Conservation (phyloP, 1,284 basidiomycete species). For the Coniophora puteana region DNA sequence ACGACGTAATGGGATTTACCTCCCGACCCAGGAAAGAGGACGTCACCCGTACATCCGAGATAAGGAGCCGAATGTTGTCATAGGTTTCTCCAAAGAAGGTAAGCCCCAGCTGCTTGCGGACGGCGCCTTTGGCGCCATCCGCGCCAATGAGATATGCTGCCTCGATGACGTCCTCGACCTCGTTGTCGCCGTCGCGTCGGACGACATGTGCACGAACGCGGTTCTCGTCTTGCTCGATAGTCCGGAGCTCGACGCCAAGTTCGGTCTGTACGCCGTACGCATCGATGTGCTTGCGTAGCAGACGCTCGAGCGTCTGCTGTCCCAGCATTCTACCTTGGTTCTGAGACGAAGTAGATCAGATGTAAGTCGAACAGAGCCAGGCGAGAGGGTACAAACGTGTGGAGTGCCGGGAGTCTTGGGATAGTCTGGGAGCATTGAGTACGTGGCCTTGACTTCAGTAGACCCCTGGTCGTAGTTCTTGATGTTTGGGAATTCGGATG, state of each 20-base stretch:
- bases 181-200: conserved; percentile 9
- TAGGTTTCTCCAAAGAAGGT: conserved; percentile 38
- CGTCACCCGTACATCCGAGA: conserved; percentile 35
- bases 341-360: background rate
- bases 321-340: conserved; percentile 16
- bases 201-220: conserved; percentile 14
- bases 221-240: conserved; percentile 19
- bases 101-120: conserved; percentile 37
- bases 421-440: background rate
- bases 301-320: conserved; percentile 23
- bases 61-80: conserved; percentile 28
- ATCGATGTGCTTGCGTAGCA: conserved; percentile 21
- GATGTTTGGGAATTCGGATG: background rate
- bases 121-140: too few relatives aligned
- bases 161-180: conserved; percentile 9
- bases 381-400: background rate
- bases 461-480: background rate
- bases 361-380: background rate
- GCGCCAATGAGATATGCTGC: too few relatives aligned
- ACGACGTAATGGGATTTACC: background rate
- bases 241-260: conserved; percentile 19
- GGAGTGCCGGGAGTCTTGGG: background rate
- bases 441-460: background rate
- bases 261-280: conserved; percentile 19
- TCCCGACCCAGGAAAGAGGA: conserved; percentile 19